Percentiles rank a stretch among this genome's conserved stretches.
phyloP scores from a whole-genome alignment of 2,329 filamentous ascomycete genomes.

The Alternaria atra region DNA sequence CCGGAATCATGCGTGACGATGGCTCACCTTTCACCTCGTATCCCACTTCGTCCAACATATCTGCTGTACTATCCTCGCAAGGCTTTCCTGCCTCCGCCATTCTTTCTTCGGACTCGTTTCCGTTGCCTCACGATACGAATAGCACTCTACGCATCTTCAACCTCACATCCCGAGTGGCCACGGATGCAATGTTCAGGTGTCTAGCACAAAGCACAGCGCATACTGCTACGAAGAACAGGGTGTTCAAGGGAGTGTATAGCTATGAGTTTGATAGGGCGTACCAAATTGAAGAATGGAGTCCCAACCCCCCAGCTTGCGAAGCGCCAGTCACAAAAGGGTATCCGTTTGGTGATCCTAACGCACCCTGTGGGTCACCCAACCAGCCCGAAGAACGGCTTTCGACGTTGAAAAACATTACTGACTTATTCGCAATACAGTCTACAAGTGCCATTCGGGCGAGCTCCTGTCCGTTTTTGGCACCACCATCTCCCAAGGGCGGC shows the following conservation, averaged over 20 bases:
- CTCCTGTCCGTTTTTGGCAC: neutral
- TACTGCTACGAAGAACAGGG: slow-evolving; percentile 27
- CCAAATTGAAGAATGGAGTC: slow-evolving; percentile 37
- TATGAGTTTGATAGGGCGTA: slow-evolving; percentile 48
- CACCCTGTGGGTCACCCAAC: slow-evolving; percentile 6
- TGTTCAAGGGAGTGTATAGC: slow-evolving; percentile 36
- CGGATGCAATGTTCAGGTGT: slow-evolving; percentile 45
- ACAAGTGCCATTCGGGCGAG: neutral
- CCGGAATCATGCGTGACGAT: neutral
- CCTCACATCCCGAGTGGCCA: slow-evolving; percentile 40
- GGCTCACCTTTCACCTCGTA: neutral
- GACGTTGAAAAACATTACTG: neutral
- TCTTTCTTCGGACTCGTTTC: slow-evolving; percentile 24
- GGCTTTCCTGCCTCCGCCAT: slow-evolving; percentile 23
- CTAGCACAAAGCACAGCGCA: slow-evolving; percentile 41
- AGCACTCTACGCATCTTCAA: slow-evolving; percentile 47
- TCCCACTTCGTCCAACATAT: slow-evolving; percentile 22
- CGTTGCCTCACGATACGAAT: slow-evolving; percentile 39
- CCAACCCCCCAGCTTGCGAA: slow-evolving; percentile 49
- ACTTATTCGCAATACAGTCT: neutral
- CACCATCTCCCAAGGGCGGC: neutral
- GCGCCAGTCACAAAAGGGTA: slow-evolving; percentile 31
- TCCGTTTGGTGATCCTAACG: slow-evolving; percentile 38
- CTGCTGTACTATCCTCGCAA: slow-evolving; percentile 27
- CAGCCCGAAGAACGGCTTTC: neutral